Base-by-base conservation (phyloP, 164 flowering plant genomes). In the Piper longum region DNA sequence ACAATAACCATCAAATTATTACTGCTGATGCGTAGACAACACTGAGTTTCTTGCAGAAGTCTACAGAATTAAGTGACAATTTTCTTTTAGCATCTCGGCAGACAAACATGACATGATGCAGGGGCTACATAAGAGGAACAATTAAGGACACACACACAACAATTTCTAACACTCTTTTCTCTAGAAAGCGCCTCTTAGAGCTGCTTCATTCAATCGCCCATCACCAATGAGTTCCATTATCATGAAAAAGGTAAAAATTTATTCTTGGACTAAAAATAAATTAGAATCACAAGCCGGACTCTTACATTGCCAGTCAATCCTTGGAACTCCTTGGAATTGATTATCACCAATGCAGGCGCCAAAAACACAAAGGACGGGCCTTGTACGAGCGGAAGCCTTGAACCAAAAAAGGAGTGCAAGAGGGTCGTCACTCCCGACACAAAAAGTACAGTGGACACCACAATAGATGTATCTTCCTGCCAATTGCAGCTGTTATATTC, bases 281-380 rank as follows among this genome's bases (percentile, higher is more conserved):
- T 4, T 39, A 13, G 9, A 12, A 60, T 16, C 40, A 51, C 4
- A 45, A 51, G 16, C 13, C 16, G 13, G 40, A 62, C 11, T 43
- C 62, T 26, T 83, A 90, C 97, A 78, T 85, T 82, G 72, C 83
- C 91, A 65, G 77, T 83, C 67, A 84, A 81, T 59, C 83, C 82
- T 71, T 70, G 81, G 66, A 93, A 88, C 74, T 90, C 95, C 6
- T 89, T 82, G 43, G 99, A 90, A 78, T 93, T 87, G 59, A 93
- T 87, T 57, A 93, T 88, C 0, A 93, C 95, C 70, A 93, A 80
- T 16, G 82, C 96, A 1, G 99, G 99, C 63, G 99, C 99, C 45
- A 93, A 80, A 78, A 73, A 90, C 61, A 93, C 93, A 71, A 88
- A 90, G 2, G 99, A 93, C 4, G 99, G 93, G 54, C 99, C 99